Conservation (phyloP, 371 early-diverging fungal species). For the Actinomortierella ambigua region DNA sequence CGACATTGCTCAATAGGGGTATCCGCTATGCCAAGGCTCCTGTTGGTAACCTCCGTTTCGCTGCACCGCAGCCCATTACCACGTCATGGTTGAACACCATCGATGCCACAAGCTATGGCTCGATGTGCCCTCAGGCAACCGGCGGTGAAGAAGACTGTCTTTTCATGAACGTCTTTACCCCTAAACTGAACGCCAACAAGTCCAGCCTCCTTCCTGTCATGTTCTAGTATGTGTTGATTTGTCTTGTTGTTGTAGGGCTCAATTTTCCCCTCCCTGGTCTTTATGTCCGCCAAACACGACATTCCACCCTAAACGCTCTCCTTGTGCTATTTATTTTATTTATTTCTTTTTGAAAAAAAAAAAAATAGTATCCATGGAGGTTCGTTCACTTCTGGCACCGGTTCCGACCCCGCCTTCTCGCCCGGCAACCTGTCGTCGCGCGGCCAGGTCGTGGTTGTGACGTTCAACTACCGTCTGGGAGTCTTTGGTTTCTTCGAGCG, state of each 20-base stretch:
- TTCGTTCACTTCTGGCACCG: constrained; percentile 43
- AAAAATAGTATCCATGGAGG: constrained; percentile 44
- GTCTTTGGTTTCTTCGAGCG: constrained; percentile 54
- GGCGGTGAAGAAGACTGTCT: constrained; percentile 53
- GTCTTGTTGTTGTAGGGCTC: too few species aligned
- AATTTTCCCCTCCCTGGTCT: too few species aligned
- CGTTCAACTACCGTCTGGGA: constrained; percentile 56
- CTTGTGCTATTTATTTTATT: background rate
- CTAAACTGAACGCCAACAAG: constrained; percentile 33
- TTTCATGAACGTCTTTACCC: constrained; percentile 53
- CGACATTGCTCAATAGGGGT: constrained; percentile 11
- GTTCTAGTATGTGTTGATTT: constrained; percentile 35
- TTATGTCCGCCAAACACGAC: background rate
- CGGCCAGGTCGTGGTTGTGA: constrained; percentile 46
- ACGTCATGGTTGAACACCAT: constrained; percentile 26
- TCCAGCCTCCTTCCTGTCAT: constrained; percentile 48
- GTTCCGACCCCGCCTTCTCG: constrained; percentile 45
- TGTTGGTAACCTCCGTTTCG: constrained; percentile 40
- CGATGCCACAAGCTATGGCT: constrained; percentile 37
- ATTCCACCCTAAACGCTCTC: background rate
- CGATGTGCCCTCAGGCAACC: constrained; percentile 41
- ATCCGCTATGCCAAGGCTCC: constrained; percentile 48
- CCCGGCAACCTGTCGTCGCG: constrained; percentile 43
- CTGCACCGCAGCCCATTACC: constrained; percentile 36
- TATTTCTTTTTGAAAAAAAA: background rate